Percentiles rank a stretch among this genome's conserved stretches.
Conservation (phyloP, 768 basidiomycete species). For the Lyophyllum atratum region DNA sequence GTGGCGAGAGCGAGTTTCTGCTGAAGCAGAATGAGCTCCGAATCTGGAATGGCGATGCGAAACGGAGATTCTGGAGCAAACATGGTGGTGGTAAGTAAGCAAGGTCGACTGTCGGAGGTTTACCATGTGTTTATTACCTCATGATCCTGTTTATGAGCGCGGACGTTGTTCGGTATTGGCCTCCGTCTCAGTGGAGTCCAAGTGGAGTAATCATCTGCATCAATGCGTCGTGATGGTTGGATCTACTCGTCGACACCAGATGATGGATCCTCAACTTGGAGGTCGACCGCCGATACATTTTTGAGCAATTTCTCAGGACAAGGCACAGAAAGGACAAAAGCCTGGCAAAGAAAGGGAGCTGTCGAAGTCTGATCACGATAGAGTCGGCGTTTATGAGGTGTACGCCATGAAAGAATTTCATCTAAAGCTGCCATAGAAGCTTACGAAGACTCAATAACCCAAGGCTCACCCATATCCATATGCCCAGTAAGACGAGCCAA, state of each 20-base stretch:
- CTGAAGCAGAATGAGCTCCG: slow-evolving; percentile 38
- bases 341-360: not conserved
- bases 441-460: not conserved
- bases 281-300: not conserved
- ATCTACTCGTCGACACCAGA: too few relatives aligned
- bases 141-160: not conserved
- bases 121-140: not conserved
- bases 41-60: slow-evolving; percentile 47
- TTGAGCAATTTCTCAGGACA: not conserved
- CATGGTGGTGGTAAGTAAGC: slow-evolving; percentile 3
- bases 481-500: not conserved
- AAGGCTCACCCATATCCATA: not conserved
- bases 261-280: too few relatives aligned
- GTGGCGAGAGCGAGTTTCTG: slow-evolving; percentile 47
- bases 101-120: not conserved
- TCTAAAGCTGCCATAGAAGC: too few relatives aligned
- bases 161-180: not conserved
- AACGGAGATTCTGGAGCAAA: slow-evolving; percentile 33
- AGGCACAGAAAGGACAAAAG: too few relatives aligned
- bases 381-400: too few relatives aligned
- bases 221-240: not conserved
- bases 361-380: not conserved
- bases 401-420: too few relatives aligned
- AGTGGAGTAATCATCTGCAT: not conserved
- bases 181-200: too few relatives aligned